Evolutionary conservation across 1,139 yeast genomes (phyloP).

Genomic region (Yamadazyma membranifaciens): DNA sequence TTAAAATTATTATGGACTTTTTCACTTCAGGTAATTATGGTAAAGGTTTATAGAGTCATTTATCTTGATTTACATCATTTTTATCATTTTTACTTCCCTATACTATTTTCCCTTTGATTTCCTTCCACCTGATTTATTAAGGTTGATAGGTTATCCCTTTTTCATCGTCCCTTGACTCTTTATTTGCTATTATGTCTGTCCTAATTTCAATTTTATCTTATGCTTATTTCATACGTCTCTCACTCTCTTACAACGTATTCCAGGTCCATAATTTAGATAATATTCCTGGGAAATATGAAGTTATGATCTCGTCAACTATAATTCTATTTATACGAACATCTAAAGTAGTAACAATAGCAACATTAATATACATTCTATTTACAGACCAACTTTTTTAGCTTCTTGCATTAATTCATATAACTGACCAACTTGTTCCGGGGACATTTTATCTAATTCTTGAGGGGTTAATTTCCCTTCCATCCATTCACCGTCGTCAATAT

Average conservation of each 20-base stretch:
- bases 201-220: too few relatives aligned
- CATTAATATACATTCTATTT: conserved; percentile 5
- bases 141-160: too few relatives aligned
- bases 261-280: too few relatives aligned
- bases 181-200: too few relatives aligned
- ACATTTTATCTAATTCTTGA: conserved; percentile 73
- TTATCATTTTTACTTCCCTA: background rate
- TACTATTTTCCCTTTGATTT: background rate
- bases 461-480: conserved; percentile 62
- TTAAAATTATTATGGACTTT: conserved; percentile 69
- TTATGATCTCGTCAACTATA: too few relatives aligned
- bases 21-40: conserved; percentile 82
- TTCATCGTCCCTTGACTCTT: too few relatives aligned
- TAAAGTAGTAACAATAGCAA: too few relatives aligned
- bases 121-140: too few relatives aligned
- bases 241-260: too few relatives aligned
- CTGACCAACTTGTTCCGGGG: conserved; percentile 91
- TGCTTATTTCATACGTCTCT: too few relatives aligned
- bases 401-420: conserved; percentile 48
- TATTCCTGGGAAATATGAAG: too few relatives aligned
- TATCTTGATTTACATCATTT: background rate
- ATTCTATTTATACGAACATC: too few relatives aligned
- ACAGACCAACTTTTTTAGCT: conserved; percentile 31
- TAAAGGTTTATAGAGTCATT: conserved; percentile 65
- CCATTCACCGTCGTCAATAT: conserved; percentile 79